phyloP scores from a whole-genome alignment of 2,329 filamentous ascomycete genomes.

The Pseudocercospora musae region DNA sequence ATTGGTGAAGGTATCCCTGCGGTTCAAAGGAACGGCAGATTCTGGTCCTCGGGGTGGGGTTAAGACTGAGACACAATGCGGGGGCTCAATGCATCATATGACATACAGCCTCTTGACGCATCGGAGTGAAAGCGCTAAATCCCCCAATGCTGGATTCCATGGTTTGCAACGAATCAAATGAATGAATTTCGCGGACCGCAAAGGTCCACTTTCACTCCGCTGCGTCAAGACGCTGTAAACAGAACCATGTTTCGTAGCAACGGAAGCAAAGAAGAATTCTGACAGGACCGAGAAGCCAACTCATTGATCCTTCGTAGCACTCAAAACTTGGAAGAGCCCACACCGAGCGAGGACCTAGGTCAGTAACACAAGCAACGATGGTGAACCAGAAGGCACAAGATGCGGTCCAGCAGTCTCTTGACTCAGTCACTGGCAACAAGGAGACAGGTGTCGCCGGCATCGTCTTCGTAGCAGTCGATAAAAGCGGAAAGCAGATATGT shows the following conservation, averaged over 20 bases:
- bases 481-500: conserved; percentile 42
- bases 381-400: conserved; percentile 33
- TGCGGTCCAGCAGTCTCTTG: conserved; percentile 39
- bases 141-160: no score
- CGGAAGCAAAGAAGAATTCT: background rate
- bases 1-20: background rate
- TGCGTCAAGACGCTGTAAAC: no score
- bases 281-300: background rate
- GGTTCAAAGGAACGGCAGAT: conserved; percentile 1
- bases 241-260: background rate
- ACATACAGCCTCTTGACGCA: no score
- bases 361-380: background rate
- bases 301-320: background rate
- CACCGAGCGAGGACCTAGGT: background rate
- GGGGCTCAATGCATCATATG: background rate
- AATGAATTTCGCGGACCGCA: no score
- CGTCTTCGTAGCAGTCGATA: conserved; percentile 46
- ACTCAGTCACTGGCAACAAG: conserved; percentile 32
- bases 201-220: no score
- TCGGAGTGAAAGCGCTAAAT: no score
- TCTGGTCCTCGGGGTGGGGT: background rate
- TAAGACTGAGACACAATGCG: background rate
- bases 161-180: no score
- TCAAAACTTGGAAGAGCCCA: background rate
- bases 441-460: conserved; percentile 40